Evolutionary conservation across 2,329 filamentous ascomycete species (phyloP).

Genomic region (Cercospora zeina): DNA sequence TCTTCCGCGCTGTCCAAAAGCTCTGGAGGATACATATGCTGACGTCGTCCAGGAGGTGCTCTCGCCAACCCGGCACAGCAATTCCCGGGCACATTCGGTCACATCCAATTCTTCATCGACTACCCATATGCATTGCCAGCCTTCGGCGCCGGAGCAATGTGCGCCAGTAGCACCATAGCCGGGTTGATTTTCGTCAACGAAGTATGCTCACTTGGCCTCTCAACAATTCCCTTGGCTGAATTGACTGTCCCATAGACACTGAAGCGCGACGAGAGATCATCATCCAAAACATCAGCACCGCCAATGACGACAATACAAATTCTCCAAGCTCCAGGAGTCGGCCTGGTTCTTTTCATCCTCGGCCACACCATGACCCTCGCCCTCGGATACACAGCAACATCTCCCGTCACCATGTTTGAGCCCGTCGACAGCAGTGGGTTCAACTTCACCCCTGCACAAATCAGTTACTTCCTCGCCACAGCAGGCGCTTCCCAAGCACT

Average conservation of each 20-base stretch:
- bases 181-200: conserved; percentile 59
- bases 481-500: conserved; percentile 66
- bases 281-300: conserved; percentile 25
- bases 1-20: not conserved
- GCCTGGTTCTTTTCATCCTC: conserved; percentile 65
- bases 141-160: conserved; percentile 58
- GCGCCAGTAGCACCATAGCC: conserved; percentile 55
- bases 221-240: not conserved
- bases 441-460: conserved; percentile 61
- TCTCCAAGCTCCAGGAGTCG: conserved; percentile 63
- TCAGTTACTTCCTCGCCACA: conserved; percentile 65
- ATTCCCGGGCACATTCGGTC: conserved; percentile 61
- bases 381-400: conserved; percentile 69
- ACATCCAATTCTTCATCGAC: conserved; percentile 58
- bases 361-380: conserved; percentile 67
- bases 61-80: conserved; percentile 67
- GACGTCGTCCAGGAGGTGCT: conserved; percentile 57
- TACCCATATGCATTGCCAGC: conserved; percentile 68
- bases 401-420: conserved; percentile 69
- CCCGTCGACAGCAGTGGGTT: conserved; percentile 63
- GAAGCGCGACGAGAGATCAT: conserved; percentile 27
- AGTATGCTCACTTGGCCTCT: conserved; percentile 2
- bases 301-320: conserved; percentile 56
- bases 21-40: not conserved
- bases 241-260: conserved; percentile 32